Evolutionary conservation across 108 stramenopile genomes (phyloP).

Genomic region (Fragilariopsis cylindrus): DNA sequence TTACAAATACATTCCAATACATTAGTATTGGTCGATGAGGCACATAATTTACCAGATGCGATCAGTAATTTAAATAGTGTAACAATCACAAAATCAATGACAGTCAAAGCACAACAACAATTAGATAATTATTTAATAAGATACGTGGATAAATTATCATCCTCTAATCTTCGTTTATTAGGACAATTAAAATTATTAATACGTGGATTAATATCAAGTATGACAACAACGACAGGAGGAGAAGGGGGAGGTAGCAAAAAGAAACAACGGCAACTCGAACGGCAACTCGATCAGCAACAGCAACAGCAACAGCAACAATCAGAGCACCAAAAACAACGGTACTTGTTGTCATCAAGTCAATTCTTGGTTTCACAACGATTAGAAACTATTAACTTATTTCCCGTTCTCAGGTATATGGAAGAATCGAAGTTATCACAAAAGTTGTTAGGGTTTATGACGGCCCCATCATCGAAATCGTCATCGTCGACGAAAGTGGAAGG

Average conservation of each 20-base stretch:
- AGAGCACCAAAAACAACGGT: constrained; percentile 3
- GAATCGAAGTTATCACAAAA: constrained; percentile 86
- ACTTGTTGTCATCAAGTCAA: constrained; percentile 69
- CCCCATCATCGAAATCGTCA: neutral
- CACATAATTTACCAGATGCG: constrained; percentile 95
- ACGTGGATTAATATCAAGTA: constrained; percentile 49
- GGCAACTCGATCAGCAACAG: neutral
- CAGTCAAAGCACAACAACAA: constrained; percentile 56
- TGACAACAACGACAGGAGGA: constrained; percentile 14
- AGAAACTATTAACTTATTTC: constrained; percentile 94
- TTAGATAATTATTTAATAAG: constrained; percentile 50
- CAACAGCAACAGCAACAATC: constrained; percentile 6
- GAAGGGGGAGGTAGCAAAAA: neutral
- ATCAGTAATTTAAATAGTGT: constrained; percentile 56
- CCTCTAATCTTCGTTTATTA: constrained; percentile 77
- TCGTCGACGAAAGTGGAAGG: neutral
- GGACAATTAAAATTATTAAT: constrained; percentile 82
- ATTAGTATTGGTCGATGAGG: constrained; percentile 95
- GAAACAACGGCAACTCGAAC: neutral
- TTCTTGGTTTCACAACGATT: constrained; percentile 77
- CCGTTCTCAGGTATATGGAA: constrained; percentile 84
- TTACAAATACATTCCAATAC: constrained; percentile 61
- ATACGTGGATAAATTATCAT: constrained; percentile 61
- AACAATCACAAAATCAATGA: constrained; percentile 44
- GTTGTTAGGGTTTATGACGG: constrained; percentile 77